Conservation (phyloP, 2,329 filamentous ascomycete genomes). For the Tolypocladium pustulatum region DNA sequence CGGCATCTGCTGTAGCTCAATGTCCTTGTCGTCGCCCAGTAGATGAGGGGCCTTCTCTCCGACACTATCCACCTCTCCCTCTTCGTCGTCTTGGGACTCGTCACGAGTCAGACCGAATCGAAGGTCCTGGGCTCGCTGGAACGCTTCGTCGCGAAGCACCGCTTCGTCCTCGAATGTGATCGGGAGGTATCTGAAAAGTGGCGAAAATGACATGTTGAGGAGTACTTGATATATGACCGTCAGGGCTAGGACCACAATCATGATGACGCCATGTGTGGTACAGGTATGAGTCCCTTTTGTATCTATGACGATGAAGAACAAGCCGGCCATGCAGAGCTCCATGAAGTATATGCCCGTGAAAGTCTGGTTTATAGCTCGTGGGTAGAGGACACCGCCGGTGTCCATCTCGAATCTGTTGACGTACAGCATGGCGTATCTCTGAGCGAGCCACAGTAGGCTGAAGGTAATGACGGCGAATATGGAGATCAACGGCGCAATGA, state of each 20-base stretch:
- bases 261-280: slow-evolving; percentile 68
- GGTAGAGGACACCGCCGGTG: slow-evolving; percentile 87
- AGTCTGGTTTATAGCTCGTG: slow-evolving; percentile 85
- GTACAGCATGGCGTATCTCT: slow-evolving; percentile 95
- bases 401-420: slow-evolving; percentile 83
- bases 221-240: slow-evolving; percentile 72
- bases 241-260: slow-evolving; percentile 64
- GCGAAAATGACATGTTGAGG: slow-evolving; percentile 73
- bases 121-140: slow-evolving; percentile 65
- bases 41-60: slow-evolving; percentile 17
- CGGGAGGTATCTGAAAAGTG: slow-evolving; percentile 78
- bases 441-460: slow-evolving; percentile 81
- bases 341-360: slow-evolving; percentile 94
- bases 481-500: slow-evolving; percentile 83
- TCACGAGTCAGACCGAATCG: slow-evolving; percentile 53
- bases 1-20: slow-evolving; percentile 29
- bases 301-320: slow-evolving; percentile 72
- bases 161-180: slow-evolving; percentile 96
- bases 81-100: slow-evolving; percentile 38
- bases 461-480: slow-evolving; percentile 93
- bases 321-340: slow-evolving; percentile 78
- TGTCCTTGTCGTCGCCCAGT: slow-evolving; percentile 25
- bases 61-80: slow-evolving; percentile 28
- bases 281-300: slow-evolving; percentile 45
- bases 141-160: slow-evolving; percentile 79